Evolutionary conservation across 148 eudicot species (phyloP), one percentile per base, ranked within the genome.

Genomic region (Rhododendron griersonianum): DNA sequence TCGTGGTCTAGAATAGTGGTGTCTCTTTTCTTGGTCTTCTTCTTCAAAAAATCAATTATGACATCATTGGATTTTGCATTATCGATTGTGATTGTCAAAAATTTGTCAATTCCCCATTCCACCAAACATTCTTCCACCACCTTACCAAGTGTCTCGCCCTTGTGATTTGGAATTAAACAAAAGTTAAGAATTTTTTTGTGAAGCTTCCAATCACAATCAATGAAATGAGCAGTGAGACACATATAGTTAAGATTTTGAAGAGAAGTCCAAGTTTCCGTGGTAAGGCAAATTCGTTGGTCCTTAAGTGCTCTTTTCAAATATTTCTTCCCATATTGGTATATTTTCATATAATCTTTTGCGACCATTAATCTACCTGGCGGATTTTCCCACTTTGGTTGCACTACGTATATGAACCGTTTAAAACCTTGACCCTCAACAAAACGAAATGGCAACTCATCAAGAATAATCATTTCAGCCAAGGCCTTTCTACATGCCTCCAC

Each of bases 201-300:
- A 8, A 87, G 48, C 11, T 18, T 78, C 89, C 89, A 87, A 78
- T 80, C 63, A 13, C 47, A 4, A 50, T 80, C 83, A n/a, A 80
- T 80, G 35, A 50, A 80, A 13, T 80, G 83, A 13, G 83, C 39
- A 2, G 83, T 80, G 1, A 44, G 45, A 44, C 45, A 44, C 45
- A 44, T 44, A 6, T 44, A 44, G 45, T 44, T 44, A 44, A 44
- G 45, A 21, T 79, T 78, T 67, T 83, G 83, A 33, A 87, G 14
- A 5, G 86, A 87, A 30, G 86, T 84, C 45, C 84, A 84, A 28
- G 81, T 84, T 4, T 84, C 80, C 0, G 80, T 84, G 19, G 45
- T 44, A 44, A 83, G 78, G 45, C 83, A 79, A 21, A 84, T 44
- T 14, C 63, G 10, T 65, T 84, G 78, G 5, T 44, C 23, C 37